Base-by-base conservation (phyloP, 305 asterid genomes). In the Fraxinus albicans region DNA sequence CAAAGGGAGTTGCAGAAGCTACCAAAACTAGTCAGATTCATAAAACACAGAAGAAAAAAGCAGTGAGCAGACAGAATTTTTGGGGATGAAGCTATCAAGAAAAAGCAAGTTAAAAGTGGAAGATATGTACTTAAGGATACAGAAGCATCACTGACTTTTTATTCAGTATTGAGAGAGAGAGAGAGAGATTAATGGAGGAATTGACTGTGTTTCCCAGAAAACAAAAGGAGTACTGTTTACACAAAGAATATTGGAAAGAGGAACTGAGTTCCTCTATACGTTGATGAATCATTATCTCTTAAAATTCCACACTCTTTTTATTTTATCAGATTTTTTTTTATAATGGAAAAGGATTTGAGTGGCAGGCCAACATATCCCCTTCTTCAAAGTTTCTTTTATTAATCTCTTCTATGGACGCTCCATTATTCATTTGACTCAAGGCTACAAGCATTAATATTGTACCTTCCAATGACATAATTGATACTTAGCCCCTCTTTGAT, bases 191-290 rank as follows among this genome's bases (percentile, higher is more conserved):
- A 36, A 63, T 78, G 86, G 81, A 35, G 81, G 79, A 85, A 85
- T 84, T 83, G 85, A 86, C 85, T 87, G 88, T 67, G 86, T 83
- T 80, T 81, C 84, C 85, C 82, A 87, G 86, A 83, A 85, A 87
- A 87, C 86, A 86, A 87, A 77, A 36, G 31, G 63, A 47, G 80
- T 74, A 84, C 55, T 83, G 79, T 82, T 81, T 67, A 73, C 70
- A 40, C 79, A 77, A 55, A 86, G 80, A 79, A 77, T 77, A 73
- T 77, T 60, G 88, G 78, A 81, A 74, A 19, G 36, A 33, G 74
- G 8, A 29, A 67, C 36, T 67, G 38, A 27, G 74, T 25, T 9
- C n/a, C 19, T 27, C 36, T 25, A 36, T 67, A 63, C 38, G 8
- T 27, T 29, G 19, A 67, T 27, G 34, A 23, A 23, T 67, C 35